phyloP scores from a whole-genome alignment of 1,284 basidiomycete species.

The Sphagnurus paluster region DNA sequence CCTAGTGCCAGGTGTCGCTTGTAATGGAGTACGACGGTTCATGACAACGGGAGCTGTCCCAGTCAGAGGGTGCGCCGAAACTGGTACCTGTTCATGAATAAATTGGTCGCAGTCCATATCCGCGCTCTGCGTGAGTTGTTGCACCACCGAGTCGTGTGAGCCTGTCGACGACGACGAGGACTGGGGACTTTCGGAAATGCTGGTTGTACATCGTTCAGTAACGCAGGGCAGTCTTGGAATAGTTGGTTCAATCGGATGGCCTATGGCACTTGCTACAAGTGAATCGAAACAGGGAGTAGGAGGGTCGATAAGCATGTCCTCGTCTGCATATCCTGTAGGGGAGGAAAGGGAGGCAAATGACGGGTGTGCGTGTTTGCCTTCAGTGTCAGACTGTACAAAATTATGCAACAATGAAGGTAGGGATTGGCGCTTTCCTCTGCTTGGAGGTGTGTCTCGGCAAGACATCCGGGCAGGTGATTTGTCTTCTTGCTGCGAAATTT shows the following conservation, averaged over 20 bases:
- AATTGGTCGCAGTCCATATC: slow-evolving; percentile 18
- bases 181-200: slow-evolving; percentile 3
- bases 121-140: slow-evolving; percentile 32
- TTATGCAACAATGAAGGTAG: background rate
- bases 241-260: background rate
- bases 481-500: slow-evolving; percentile 6
- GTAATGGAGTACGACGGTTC: slow-evolving; percentile 3
- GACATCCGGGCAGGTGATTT: slow-evolving; percentile 1
- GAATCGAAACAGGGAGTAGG: slow-evolving; percentile 36
- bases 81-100: background rate
- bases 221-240: background rate
- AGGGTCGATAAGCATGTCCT: slow-evolving; percentile 24
- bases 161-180: slow-evolving; percentile 20
- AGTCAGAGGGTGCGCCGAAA: background rate
- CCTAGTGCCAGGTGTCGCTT: slow-evolving; percentile 10
- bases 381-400: background rate
- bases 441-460: slow-evolving; percentile 1
- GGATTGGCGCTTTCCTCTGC: background rate
- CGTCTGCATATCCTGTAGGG: slow-evolving; percentile 25
- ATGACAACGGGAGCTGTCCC: background rate
- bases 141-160: slow-evolving; percentile 30
- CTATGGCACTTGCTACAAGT: slow-evolving; percentile 24
- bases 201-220: background rate
- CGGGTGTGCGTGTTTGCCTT: slow-evolving; percentile 15
- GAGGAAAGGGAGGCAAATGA: slow-evolving; percentile 40